Base-by-base conservation (phyloP, 495 filamentous ascomycete species). In the Hyphodiscus hymeniophilus region DNA sequence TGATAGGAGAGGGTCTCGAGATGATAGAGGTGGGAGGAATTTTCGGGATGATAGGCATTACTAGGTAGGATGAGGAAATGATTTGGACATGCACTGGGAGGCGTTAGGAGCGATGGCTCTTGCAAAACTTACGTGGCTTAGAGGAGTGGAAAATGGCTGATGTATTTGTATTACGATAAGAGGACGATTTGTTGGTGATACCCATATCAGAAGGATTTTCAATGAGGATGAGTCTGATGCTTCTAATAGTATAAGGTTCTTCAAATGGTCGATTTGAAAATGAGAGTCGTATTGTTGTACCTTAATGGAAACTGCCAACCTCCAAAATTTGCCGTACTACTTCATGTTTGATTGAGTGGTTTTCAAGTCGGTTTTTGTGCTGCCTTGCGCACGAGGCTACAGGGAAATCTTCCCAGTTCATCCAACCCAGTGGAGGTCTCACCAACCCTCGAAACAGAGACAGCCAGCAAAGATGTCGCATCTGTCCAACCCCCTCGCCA, bases 401-500 rank as follows among this genome's bases (percentile, higher is more conserved):
- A 5, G 21, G 3, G 13, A 17, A 42, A 38, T 15, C 18, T 24
- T 45, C 2, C 18, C n/a, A 43, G 22, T 23, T 17, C 11, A 10
- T 24, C 13, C 17, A 32, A 51, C 30, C 1, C 16, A 10, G 23
- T 10, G 32, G 16, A 31, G 20, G 24, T 38, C 12, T n/a, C 44
- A 35, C 38, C 16, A 15, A 28, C 21, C 15, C 40, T 42, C 13
- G n/a, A 7, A 26, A 32, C 36, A 50, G 26, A 6, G 6, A 7
- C n/a, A 32, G 23, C 35, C 28, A 28, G 33, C 21, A 26, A 32
- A 42, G 23, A 76, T 78, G 73, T 51, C 68, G 18, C 72, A 74
- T 52, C 74, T 96, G 48, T 81, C 81, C 5, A 97, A 97, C 61
- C 80, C 89, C 7, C 78, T 97, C 21, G 87, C 86, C n/a, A 90